Conservation (phyloP, 2,329 filamentous ascomycete genomes). For the Penicillium concentricum region DNA sequence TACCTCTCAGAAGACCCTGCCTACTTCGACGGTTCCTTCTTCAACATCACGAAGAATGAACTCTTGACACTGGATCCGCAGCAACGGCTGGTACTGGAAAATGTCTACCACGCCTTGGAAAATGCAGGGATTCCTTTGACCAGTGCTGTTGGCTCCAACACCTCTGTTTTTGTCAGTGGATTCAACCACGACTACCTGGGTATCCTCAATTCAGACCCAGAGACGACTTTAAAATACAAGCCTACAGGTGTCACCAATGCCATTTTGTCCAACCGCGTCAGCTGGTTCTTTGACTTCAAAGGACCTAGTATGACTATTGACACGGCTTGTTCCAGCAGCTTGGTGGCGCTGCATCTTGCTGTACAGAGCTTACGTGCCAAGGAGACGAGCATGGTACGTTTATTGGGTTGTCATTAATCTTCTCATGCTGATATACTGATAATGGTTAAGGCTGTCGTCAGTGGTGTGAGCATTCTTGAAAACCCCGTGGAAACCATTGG, state of each 20-base stretch:
- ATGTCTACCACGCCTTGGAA: slow-evolving; percentile 35
- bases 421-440: background rate
- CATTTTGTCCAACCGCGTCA: slow-evolving; percentile 23
- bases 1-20: slow-evolving; percentile 31
- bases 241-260: slow-evolving; percentile 22
- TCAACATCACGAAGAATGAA: slow-evolving; percentile 31
- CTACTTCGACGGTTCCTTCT: slow-evolving; percentile 34
- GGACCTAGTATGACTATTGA: slow-evolving; percentile 35
- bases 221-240: slow-evolving; percentile 23
- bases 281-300: slow-evolving; percentile 28
- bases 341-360: slow-evolving; percentile 40
- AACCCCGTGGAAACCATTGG: slow-evolving; percentile 30
- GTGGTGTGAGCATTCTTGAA: slow-evolving; percentile 40
- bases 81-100: slow-evolving; percentile 35
- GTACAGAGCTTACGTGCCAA: slow-evolving; percentile 29
- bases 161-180: slow-evolving; percentile 26
- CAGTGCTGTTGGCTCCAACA: slow-evolving; percentile 24
- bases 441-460: slow-evolving; percentile 32
- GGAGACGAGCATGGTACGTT: slow-evolving; percentile 26
- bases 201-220: slow-evolving; percentile 24
- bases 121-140: slow-evolving; percentile 29
- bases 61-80: slow-evolving; percentile 33
- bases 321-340: slow-evolving; percentile 45
- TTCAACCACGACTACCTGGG: slow-evolving; percentile 29
- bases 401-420: background rate